Evolutionary conservation across 2,329 filamentous ascomycete species (phyloP).

Genomic region (Xylariales sp.): DNA sequence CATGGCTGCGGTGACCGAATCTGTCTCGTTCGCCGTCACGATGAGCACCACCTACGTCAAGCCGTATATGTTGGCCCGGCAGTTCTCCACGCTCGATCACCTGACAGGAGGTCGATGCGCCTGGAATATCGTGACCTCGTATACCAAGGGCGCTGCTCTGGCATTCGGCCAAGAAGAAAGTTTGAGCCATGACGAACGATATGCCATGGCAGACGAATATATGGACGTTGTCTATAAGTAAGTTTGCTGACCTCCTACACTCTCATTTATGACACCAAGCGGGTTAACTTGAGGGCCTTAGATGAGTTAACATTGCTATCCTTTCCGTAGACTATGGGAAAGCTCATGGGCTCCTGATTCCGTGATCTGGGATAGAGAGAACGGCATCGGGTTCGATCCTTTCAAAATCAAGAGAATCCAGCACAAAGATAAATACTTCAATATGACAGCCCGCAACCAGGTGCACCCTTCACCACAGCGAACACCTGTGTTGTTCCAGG

Average conservation of each 20-base stretch:
- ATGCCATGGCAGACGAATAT: conserved; percentile 56
- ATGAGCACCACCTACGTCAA: conserved; percentile 57
- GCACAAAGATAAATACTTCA: conserved; percentile 51
- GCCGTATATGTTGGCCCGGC: conserved; percentile 54
- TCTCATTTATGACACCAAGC: no score
- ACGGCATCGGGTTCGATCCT: conserved; percentile 53
- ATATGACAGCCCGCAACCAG: conserved; percentile 33
- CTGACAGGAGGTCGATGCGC: conserved; percentile 54
- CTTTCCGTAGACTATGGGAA: conserved; percentile 49
- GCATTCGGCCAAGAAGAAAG: conserved; percentile 51
- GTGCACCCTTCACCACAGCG: conserved; percentile 50
- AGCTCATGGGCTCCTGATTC: conserved; percentile 52
- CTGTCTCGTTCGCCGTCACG: conserved; percentile 56
- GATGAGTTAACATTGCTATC: no score
- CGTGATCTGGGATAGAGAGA: conserved; percentile 42
- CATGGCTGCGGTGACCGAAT: conserved; percentile 62
- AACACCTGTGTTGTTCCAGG: conserved; percentile 50
- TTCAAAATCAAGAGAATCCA: conserved; percentile 53
- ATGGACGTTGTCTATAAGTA: conserved; percentile 56
- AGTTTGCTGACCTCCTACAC: conserved; percentile 9
- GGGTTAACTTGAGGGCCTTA: no score
- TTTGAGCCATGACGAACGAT: conserved; percentile 56
- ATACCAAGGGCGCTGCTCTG: conserved; percentile 54
- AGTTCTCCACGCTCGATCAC: conserved; percentile 57
- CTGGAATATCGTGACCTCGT: conserved; percentile 57